Evolutionary conservation across 345 rosid species (phyloP).

Genomic region (Arabis hirsuta): DNA sequence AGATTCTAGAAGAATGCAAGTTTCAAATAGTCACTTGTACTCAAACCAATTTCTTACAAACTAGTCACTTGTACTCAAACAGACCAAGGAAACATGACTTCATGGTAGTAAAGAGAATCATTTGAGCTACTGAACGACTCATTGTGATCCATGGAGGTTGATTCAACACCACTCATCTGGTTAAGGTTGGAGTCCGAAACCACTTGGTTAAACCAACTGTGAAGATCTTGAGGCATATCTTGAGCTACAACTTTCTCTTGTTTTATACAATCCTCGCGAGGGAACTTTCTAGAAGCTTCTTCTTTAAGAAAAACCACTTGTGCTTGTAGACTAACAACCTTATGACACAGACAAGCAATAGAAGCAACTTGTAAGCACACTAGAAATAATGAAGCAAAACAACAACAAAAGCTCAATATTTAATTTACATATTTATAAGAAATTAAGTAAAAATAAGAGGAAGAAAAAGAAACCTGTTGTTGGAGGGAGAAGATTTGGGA

Average conservation of each 20-base stretch:
- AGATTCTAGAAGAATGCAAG: neutral
- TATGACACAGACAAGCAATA: constrained; percentile 5
- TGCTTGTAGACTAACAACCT: constrained; percentile 88
- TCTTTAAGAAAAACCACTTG: constrained; percentile 80
- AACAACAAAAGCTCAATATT: no score
- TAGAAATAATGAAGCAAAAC: constrained; percentile 33
- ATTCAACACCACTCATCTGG: constrained; percentile 19
- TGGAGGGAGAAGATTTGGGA: constrained; percentile 96
- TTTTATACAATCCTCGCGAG: constrained; percentile 50
- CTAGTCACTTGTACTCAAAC: neutral
- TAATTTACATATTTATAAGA: no score
- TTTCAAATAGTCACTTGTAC: neutral
- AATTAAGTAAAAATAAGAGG: no score
- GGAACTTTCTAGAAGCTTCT: constrained; percentile 60
- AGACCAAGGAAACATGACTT: constrained; percentile 35
- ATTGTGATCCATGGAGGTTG: constrained; percentile 19
- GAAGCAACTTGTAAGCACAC: constrained; percentile 7
- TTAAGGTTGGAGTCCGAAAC: constrained; percentile 34
- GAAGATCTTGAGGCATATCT: constrained; percentile 53
- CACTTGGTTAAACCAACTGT: constrained; percentile 57
- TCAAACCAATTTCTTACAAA: neutral
- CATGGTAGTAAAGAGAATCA: constrained; percentile 31
- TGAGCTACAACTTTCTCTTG: constrained; percentile 42
- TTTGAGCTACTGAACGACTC: constrained; percentile 35
- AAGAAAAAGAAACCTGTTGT: constrained; percentile 64